Evolutionary conservation across 495 filamentous ascomycete genomes (phyloP).

Genomic region (Aspergillus egyptiacus): DNA sequence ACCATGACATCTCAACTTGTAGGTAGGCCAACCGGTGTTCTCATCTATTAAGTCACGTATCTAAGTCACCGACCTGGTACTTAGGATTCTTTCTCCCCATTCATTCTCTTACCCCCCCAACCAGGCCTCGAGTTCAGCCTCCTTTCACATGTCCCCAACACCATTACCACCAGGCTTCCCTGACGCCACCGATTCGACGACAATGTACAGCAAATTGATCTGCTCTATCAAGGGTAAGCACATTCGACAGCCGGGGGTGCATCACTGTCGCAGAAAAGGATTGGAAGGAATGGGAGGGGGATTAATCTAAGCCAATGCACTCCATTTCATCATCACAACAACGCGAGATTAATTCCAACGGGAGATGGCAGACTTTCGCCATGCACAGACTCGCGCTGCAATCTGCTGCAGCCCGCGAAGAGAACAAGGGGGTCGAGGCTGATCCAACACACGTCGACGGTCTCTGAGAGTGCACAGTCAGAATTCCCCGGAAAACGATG

Average conservation of each 20-base stretch:
- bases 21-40: too few species aligned
- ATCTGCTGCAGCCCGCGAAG: constrained; percentile 13
- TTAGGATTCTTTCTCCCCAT: neutral
- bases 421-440: neutral
- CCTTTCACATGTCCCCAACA: constrained; percentile 1
- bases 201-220: neutral
- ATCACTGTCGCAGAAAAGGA: neutral
- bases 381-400: constrained; percentile 13
- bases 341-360: constrained; percentile 1
- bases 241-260: neutral
- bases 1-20: too few species aligned
- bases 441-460: constrained; percentile 1
- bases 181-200: neutral
- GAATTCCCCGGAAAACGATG: constrained; percentile 9
- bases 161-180: neutral
- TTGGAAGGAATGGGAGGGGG: neutral
- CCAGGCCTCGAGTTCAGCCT: constrained; percentile 6
- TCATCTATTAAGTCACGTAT: too few species aligned
- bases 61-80: neutral
- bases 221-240: neutral
- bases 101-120: neutral
- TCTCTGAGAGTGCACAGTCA: constrained; percentile 1
- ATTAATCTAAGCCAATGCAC: neutral
- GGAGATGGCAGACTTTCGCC: constrained; percentile 10
- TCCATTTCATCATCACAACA: constrained; percentile 2